A percentile compares a stretch with the other conserved stretches of the same genome.
These are phyloP conservation scores for Saccharomyces hybrid DNA, from an alignment of 1,139 yeast genomes.

Conservation along the genomic window DNA sequence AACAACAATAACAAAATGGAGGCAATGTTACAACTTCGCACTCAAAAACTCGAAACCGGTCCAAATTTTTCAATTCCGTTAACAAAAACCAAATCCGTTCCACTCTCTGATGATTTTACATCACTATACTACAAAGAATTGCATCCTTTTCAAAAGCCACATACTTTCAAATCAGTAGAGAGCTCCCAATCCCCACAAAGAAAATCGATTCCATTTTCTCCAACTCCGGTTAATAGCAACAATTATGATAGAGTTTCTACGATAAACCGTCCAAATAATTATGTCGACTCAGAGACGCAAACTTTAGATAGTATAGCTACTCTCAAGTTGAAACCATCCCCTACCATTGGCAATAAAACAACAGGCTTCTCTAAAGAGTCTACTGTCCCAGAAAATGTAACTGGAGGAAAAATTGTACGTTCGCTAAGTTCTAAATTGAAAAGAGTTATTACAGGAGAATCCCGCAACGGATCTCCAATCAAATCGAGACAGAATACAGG, in stretches of 20 bases:
- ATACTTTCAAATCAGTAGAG: background rate
- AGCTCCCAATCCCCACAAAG: background rate
- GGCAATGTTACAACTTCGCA: background rate
- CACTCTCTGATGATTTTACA: background rate
- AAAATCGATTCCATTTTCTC: background rate
- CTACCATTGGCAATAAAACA: background rate
- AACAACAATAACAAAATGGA: background rate
- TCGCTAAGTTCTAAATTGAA: constrained; percentile 15
- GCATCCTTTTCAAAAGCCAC: background rate
- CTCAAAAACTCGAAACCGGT: background rate
- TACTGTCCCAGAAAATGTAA: constrained; percentile 8
- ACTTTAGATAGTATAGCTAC: constrained; percentile 12
- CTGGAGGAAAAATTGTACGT: constrained; percentile 17
- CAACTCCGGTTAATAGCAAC: background rate
- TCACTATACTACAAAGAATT: background rate
- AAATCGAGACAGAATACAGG: constrained; percentile 24
- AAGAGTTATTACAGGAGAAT: constrained; percentile 17
- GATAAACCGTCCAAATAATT: constrained; percentile 5
- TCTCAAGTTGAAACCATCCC: background rate
- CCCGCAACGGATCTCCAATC: constrained; percentile 15
- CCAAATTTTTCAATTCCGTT: background rate
- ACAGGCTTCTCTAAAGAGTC: background rate
- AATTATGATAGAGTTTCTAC: background rate
- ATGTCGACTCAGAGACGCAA: constrained; percentile 26
- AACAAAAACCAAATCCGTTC: background rate